Base-by-base conservation (phyloP, 2,329 filamentous ascomycete species). In the Knoxdaviesia proteae region DNA sequence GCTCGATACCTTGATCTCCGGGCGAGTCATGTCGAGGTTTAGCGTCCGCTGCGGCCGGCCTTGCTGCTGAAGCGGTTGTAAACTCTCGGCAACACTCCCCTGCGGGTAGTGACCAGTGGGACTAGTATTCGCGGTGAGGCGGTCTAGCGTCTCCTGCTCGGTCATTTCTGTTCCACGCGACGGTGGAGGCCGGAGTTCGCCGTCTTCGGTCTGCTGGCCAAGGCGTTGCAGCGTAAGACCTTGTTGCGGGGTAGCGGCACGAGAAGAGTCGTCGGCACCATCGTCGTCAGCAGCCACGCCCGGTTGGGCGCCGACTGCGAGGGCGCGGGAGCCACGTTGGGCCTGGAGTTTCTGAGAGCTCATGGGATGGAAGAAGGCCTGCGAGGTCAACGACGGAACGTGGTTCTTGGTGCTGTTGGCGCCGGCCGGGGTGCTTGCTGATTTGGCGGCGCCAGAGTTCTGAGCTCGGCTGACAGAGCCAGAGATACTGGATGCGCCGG, bases 311-410 rank as follows among this genome's bases (percentile, higher is more conserved):
- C 20, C 20, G 20, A 20, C 20, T 20, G 20, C 20, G 20, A 3
- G 20, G 20, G 20, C 20, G 40, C 43, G 32, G 38, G 38, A 6
- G 40, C 54, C 77, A 57, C 88, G 71, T 60, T 96, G 90, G 43
- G 86, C 86, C 61, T 96, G 88, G 41, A 96, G 66, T 56, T 84
- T 80, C 57, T 94, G 86, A 30, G 88, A 93, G 61, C 87, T 96
- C 84, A 98, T 93, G 36, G 90, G 90, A 29, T 80, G 80, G 56
- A 93, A 94, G 63, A 98, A 96, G 43, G 84, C 88, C 54, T 88
- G 81, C 10, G 84, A 86, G 3, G 84, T 80, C 42, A 98, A 64
- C 2, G 81, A 86, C 1, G 90, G 87, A 20, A 93, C 86, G 65
- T 98, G 90, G 55, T 79, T 86, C 39, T 80, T 68, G 37, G 82